phyloP scores from a whole-genome alignment of 345 rosid genomes.

The Noccaea caerulescens region DNA sequence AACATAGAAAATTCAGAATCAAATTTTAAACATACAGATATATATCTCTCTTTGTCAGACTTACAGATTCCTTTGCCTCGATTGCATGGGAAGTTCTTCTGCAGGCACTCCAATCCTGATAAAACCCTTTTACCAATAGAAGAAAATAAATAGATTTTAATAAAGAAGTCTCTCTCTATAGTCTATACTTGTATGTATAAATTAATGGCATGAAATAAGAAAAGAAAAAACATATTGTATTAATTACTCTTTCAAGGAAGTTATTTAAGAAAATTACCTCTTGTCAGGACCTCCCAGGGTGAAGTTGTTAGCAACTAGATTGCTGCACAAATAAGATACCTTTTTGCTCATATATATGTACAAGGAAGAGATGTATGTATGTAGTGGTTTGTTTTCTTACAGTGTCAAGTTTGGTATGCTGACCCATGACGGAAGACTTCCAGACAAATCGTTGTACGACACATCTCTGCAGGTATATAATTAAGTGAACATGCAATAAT shows the following conservation, averaged over 20 bases:
- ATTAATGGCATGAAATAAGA: background rate
- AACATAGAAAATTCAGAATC: background rate
- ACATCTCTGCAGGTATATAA: conserved; percentile 61
- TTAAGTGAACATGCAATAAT: background rate
- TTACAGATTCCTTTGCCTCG: conserved; percentile 61
- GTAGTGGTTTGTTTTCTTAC: conserved; percentile 47
- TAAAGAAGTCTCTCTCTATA: no score
- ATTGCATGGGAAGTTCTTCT: conserved; percentile 66
- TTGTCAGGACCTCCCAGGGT: conserved; percentile 47
- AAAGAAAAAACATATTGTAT: background rate
- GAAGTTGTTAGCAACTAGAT: conserved; percentile 74
- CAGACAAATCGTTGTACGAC: conserved; percentile 70
- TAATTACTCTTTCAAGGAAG: no score
- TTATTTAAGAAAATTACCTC: conserved; percentile 46
- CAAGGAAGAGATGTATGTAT: no score
- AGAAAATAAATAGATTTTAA: background rate
- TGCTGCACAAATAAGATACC: conserved; percentile 54
- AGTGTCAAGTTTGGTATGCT: conserved; percentile 48
- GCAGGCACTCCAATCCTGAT: conserved; percentile 66
- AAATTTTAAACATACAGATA: background rate
- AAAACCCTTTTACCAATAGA: conserved; percentile 44
- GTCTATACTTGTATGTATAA: conserved; percentile 1
- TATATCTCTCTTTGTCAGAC: conserved; percentile 30
- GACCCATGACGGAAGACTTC: conserved; percentile 76
- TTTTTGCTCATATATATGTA: conserved; percentile 2